phyloP scores from a whole-genome alignment of 169 alveolate genomes.

The Plasmodium blacklocki region DNA sequence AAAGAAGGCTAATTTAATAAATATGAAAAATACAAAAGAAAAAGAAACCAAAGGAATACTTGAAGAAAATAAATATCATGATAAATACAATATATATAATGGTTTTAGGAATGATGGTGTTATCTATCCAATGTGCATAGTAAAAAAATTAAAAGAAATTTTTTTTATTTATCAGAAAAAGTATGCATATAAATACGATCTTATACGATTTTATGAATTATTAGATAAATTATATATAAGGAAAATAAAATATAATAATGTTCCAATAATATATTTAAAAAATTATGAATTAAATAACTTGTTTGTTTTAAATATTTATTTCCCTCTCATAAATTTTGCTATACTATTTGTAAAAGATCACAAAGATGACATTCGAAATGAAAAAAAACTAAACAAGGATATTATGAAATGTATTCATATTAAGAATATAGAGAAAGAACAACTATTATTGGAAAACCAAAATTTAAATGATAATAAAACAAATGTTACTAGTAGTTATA shows the following conservation, averaged over 20 bases:
- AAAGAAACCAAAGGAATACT: neutral
- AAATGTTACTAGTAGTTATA: neutral
- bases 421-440: neutral
- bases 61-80: neutral
- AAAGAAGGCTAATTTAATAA: no score
- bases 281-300: conserved; percentile 53
- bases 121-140: neutral
- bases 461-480: neutral
- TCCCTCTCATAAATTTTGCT: conserved; percentile 58
- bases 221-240: conserved; percentile 44
- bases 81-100: neutral
- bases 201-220: conserved; percentile 36
- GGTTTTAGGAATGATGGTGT: neutral
- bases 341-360: conserved; percentile 45
- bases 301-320: conserved; percentile 62
- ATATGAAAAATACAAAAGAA: neutral
- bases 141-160: conserved; percentile 49
- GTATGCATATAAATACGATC: conserved; percentile 50
- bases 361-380: conserved; percentile 4
- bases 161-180: conserved; percentile 68
- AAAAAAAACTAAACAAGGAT: conserved; percentile 15
- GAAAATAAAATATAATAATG: conserved; percentile 47
- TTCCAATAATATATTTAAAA: conserved; percentile 56
- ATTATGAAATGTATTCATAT: neutral
- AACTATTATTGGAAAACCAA: neutral